Evolutionary conservation across 495 filamentous ascomycete species (phyloP), one percentile per base, ranked within the genome.

Genomic region (Saxispiralis lemnorum): DNA sequence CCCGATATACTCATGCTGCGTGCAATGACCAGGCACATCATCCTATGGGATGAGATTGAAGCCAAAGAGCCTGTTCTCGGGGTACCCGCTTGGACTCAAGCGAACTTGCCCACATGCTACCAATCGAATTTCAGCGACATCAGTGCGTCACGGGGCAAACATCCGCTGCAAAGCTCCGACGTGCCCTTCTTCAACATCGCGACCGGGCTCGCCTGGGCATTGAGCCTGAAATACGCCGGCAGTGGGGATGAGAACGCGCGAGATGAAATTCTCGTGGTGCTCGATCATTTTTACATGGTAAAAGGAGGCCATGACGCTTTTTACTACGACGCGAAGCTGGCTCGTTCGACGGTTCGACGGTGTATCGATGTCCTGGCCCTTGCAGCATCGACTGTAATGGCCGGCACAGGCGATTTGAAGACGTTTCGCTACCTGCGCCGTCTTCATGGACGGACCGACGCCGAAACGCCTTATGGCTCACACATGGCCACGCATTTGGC

Each of bases 101-200:
- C 63, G 24, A 82, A 77, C 43, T 62, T 96, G 5, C 87, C 85
- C 1, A 47, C 56, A n/a, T 64, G 68, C 17, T 87, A 87, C 56
- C 68, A 69, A 32, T 49, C 63, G 0, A 15, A 17, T 6, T 67
- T 70, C 35, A 64, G 66, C 30, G 59, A 60, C 12, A 64, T 93
- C 21, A 64, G 58, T 2, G 60, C 52, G 7, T 65, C 79, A 12
- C 59, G 63, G 6, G 28, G 7, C 1, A 49, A 34, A 30, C 36
- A 41, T 6, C 61, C 62, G 30, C 64, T 93, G 35, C 70, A 66
- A 35, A 88, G 78, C 47, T 71, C 80, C 31, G 81, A 93, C 47
- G 70, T 99, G 52, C 83, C 92, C 1, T 87, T 93, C 59, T 88
- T 83, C 63, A 92, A 93, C 47, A 93, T 96, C 35, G 52, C 93